Evolutionary conservation across 1,139 yeast genomes (phyloP).

Genomic region (Yamadazyma friedrichii): DNA sequence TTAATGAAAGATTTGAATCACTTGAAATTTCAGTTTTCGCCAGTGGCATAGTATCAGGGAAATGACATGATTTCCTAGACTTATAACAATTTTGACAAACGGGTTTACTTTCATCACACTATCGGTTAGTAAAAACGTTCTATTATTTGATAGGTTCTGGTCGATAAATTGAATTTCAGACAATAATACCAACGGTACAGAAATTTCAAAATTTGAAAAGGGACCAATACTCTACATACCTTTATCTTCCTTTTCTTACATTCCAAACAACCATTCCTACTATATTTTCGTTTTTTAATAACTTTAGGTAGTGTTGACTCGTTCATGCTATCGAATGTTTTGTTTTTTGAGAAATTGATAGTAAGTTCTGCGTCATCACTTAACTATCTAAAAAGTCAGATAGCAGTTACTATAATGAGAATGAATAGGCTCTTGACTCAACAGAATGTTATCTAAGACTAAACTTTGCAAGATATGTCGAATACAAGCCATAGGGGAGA

Average conservation of each 20-base stretch:
- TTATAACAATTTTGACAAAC: constrained; percentile 14
- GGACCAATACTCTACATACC: constrained; percentile 11
- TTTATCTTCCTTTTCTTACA: constrained; percentile 18
- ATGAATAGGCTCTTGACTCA: too few species aligned
- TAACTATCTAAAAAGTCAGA: too few species aligned
- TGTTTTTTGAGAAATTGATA: neutral
- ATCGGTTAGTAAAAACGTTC: constrained; percentile 8
- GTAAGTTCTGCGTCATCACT: neutral
- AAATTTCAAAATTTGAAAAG: constrained; percentile 10
- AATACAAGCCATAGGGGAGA: too few species aligned
- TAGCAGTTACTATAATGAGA: too few species aligned
- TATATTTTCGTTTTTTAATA: constrained; percentile 15
- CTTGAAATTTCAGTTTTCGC: neutral
- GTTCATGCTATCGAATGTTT: neutral
- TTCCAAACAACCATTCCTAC: constrained; percentile 17
- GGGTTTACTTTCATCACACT: constrained; percentile 19
- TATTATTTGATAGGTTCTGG: too few species aligned
- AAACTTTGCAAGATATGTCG: too few species aligned
- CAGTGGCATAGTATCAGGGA: constrained; percentile 1
- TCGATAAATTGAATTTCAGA: neutral
- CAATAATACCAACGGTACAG: constrained; percentile 4
- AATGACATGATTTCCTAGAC: constrained; percentile 9
- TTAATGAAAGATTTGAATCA: neutral
- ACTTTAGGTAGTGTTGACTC: constrained; percentile 2
- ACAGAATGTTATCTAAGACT: too few species aligned